Base-by-base conservation (phyloP, 352 stramenopile genomes). In the Phytopythium chamaehyphon region DNA sequence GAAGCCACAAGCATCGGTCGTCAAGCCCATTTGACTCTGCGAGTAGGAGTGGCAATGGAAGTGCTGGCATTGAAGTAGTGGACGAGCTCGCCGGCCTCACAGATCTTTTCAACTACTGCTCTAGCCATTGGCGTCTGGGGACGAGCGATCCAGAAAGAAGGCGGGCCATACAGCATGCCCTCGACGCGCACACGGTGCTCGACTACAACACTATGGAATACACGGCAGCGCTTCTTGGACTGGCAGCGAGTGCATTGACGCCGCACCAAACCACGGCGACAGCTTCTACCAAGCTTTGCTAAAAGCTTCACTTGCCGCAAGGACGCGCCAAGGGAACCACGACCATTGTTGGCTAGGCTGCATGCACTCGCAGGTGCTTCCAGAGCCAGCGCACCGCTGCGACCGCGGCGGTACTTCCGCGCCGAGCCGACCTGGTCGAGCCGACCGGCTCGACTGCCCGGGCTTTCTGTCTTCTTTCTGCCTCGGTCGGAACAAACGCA, bases 101-200 rank as follows among this genome's bases (percentile, higher is more conserved):
- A 6, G 57, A 76, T 23, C 3, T 85, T 73, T 40, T 69, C 76
- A 11, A 54, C 87, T 0, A 69, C 76, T 22, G 74, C 77, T 35
- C 65, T 88, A 22, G 81, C 78, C 2, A 81, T 91, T n/a, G 81
- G 81, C 21, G 81, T 89, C 47, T 90, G 82, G 82, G 78, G 82
- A 18, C 76, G 70, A 12, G 90, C 78, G 2, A 62, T 83, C 40
- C 60, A 42, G 10, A 84, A 84, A 50, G 71, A 79, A 50, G 70
- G 66, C 15, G 71, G 67, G 12, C 90, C 82, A 18, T 90, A 76
- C 57, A n/a, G n/a, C n/a, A n/a, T n/a, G n/a, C n/a, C n/a, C n/a
- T 0, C 65, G 76, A 33, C 71, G 42, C 64, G 6, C 81, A 86
- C 56, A 80, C 74, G 3, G 78, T 84, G 11, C 28, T 83, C 22